A percentile compares a stretch with the other conserved stretches of the same genome.
These are phyloP conservation scores for Inonotus hispidus DNA, from an alignment of 1,284 basidiomycete species.

Conservation along the genomic window DNA sequence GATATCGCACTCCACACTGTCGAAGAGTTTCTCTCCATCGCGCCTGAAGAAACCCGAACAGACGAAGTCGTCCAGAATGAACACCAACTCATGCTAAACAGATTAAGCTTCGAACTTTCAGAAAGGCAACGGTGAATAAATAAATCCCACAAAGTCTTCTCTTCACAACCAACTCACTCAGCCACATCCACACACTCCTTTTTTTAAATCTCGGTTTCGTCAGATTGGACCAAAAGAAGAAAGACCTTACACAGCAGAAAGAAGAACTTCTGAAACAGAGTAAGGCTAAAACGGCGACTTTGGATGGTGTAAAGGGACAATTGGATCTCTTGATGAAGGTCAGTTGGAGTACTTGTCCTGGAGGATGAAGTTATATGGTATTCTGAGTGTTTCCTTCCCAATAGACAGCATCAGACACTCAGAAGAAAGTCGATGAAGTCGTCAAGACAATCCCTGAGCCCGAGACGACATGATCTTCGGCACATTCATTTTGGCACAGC, in stretches of 20 bases:
- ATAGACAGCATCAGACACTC: constrained; percentile 62
- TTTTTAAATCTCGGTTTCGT: constrained; percentile 11
- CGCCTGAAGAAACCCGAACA: constrained; percentile 60
- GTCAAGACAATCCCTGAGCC: constrained; percentile 39
- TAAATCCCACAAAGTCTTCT: background rate
- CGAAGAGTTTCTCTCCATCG: constrained; percentile 58
- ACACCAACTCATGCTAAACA: constrained; percentile 77
- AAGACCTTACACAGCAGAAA: constrained; percentile 58
- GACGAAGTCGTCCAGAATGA: constrained; percentile 55
- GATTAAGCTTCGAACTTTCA: constrained; percentile 73
- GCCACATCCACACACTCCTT: constrained; percentile 20
- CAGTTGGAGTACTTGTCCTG: constrained; percentile 8
- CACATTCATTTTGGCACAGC: too few species aligned
- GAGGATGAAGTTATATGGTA: constrained; percentile 10
- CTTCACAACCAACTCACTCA: constrained; percentile 7
- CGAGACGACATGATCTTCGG: constrained; percentile 8
- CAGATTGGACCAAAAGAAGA: constrained; percentile 63
- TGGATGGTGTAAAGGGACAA: constrained; percentile 68
- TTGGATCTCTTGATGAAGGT: constrained; percentile 73
- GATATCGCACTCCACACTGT: constrained; percentile 66
- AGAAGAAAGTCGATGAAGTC: constrained; percentile 69
- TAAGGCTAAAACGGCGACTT: constrained; percentile 56
- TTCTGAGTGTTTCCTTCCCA: constrained; percentile 17
- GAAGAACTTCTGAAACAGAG: constrained; percentile 71
- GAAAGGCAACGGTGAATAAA: constrained; percentile 72